Conservation (phyloP, 2,329 filamentous ascomycete genomes). For the Cercospora sp. region DNA sequence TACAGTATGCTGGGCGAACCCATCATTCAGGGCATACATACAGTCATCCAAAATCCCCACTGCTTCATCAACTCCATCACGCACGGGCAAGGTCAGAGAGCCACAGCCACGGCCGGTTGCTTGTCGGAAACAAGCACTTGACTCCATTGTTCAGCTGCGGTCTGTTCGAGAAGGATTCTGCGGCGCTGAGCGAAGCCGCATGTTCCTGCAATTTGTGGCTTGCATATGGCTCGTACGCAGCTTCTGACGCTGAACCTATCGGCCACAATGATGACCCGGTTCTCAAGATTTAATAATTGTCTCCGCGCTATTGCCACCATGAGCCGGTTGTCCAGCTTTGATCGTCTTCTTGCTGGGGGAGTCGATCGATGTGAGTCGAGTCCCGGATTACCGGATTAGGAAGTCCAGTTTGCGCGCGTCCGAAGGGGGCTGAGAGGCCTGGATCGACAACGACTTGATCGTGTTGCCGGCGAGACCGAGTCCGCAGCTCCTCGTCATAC, state of each 20-base stretch:
- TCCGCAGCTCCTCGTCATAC: not conserved
- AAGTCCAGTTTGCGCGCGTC: not conserved
- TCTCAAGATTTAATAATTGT: not conserved
- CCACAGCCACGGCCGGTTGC: not conserved
- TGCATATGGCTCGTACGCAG: not conserved
- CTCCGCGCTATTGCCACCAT: not conserved
- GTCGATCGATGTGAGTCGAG: not conserved
- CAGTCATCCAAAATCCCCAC: not conserved
- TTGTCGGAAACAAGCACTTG: not conserved
- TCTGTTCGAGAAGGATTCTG: not conserved
- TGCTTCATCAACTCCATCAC: not conserved
- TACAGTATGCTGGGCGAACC: not conserved
- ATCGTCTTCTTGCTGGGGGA: not conserved
- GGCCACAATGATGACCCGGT: conserved; percentile 5
- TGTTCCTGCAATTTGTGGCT: not conserved
- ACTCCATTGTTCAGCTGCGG: not conserved
- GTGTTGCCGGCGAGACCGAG: not conserved
- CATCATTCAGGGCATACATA: not conserved
- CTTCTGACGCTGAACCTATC: not conserved
- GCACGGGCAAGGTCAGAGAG: not conserved
- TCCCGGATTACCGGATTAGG: not conserved
- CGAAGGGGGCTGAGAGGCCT: not conserved
- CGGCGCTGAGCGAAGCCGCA: not conserved
- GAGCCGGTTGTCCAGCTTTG: not conserved
- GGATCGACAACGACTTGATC: not conserved